Percentiles rank a stretch among this genome's conserved stretches.
phyloP scores from a whole-genome alignment of 768 basidiomycete genomes.

The Ramaria rubella region DNA sequence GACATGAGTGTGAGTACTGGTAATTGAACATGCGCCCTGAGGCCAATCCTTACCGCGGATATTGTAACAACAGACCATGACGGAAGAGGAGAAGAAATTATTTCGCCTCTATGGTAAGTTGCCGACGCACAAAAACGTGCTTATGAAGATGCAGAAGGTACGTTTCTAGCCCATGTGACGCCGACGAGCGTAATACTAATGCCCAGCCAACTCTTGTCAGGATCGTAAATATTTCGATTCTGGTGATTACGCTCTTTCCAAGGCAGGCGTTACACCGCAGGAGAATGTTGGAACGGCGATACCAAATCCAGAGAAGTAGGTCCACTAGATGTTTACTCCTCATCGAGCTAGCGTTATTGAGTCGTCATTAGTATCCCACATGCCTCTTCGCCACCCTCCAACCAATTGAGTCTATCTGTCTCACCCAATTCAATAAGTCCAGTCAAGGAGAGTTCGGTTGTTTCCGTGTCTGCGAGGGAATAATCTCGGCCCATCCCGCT shows the following conservation, averaged over 20 bases:
- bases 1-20: conserved; percentile 89
- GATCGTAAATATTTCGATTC: conserved; percentile 99
- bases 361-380: conserved; percentile 83
- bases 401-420: conserved; percentile 43
- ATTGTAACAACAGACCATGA: conserved; percentile 51
- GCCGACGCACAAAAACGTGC: conserved; percentile 86
- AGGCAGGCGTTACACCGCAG: conserved; percentile 87
- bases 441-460: conserved; percentile 48
- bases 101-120: conserved; percentile 93
- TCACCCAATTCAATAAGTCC: conserved; percentile 72
- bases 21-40: too few species aligned
- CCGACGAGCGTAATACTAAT: neutral
- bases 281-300: conserved; percentile 91
- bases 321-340: too few species aligned
- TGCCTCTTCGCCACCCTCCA: conserved; percentile 61
- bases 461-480: conserved; percentile 6
- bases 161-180: conserved; percentile 14
- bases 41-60: neutral
- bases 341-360: too few species aligned
- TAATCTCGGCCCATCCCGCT: neutral
- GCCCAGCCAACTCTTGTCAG: conserved; percentile 36
- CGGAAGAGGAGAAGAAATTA: conserved; percentile 87
- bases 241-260: conserved; percentile 95
- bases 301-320: conserved; percentile 95
- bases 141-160: conserved; percentile 95